A percentile compares a stretch with the other conserved stretches of the same genome.
phyloP scores from a whole-genome alignment of 257 asterid genomes.

The Solanum lycopersicoides region DNA sequence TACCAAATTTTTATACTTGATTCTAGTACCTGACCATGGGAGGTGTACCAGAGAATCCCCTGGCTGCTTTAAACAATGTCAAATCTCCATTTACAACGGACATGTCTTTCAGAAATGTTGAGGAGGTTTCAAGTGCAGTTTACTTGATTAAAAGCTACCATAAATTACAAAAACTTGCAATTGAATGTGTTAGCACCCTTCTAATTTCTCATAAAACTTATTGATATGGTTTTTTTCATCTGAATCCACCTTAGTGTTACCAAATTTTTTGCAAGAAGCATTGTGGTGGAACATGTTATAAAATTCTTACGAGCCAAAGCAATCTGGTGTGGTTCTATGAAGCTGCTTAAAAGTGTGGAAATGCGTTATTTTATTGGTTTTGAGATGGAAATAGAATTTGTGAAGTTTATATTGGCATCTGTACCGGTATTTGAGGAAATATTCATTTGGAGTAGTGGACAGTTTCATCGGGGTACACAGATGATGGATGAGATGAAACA shows the following conservation, averaged over 20 bases:
- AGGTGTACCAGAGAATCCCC: background rate
- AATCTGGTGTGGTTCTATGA: too few species aligned
- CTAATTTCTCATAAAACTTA: background rate
- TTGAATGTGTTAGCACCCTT: background rate
- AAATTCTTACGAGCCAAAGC: too few species aligned
- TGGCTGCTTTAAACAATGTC: background rate
- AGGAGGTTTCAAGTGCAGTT: background rate
- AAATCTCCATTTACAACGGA: background rate
- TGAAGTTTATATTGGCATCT: constrained; percentile 15
- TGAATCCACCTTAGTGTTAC: background rate
- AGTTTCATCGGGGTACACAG: background rate
- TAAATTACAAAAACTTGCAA: background rate
- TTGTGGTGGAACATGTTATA: too few species aligned
- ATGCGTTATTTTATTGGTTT: too few species aligned
- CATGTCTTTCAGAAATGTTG: background rate
- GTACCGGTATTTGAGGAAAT: constrained; percentile 39
- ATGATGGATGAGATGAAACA: constrained; percentile 28
- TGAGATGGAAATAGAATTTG: background rate
- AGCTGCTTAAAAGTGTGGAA: too few species aligned
- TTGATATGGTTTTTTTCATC: background rate
- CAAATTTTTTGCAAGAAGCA: background rate
- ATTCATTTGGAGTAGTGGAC: constrained; percentile 1
- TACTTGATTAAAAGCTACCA: background rate
- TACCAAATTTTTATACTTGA: background rate
- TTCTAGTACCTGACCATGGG: background rate